These are phyloP conservation scores for Solanum pennellii DNA, from an alignment of 257 asterid species.

Conservation along the genomic window DNA sequence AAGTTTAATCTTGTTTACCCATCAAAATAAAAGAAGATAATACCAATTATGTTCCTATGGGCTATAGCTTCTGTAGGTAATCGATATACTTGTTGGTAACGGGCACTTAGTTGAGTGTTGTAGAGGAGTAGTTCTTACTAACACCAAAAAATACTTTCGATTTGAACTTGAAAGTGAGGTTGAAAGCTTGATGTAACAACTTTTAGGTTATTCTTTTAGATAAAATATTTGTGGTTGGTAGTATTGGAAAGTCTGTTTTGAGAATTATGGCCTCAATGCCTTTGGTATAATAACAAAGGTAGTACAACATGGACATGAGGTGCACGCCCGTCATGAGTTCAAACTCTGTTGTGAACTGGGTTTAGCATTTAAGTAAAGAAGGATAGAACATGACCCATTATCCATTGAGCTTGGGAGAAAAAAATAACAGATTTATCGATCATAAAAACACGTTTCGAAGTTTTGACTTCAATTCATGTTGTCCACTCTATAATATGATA, in stretches of 20 bases:
- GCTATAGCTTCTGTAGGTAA: too few species aligned
- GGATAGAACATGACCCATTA: background rate
- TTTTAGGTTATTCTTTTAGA: background rate
- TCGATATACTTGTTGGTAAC: background rate
- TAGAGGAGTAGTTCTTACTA: background rate
- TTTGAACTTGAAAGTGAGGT: background rate
- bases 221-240: background rate
- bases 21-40: background rate
- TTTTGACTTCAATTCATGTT: background rate
- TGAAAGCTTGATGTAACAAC: background rate
- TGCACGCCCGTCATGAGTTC: background rate
- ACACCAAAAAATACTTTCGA: background rate
- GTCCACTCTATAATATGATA: background rate
- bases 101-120: background rate
- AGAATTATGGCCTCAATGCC: background rate
- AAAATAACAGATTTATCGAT: background rate
- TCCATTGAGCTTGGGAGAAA: background rate
- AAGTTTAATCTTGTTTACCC: background rate
- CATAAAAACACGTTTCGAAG: background rate
- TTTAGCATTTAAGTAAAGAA: background rate
- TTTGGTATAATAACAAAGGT: background rate
- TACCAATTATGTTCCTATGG: background rate
- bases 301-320: background rate
- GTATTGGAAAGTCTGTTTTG: background rate
- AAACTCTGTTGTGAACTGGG: background rate